Conservation (phyloP, 345 rosid species). For the Hypericum perforatum region DNA sequence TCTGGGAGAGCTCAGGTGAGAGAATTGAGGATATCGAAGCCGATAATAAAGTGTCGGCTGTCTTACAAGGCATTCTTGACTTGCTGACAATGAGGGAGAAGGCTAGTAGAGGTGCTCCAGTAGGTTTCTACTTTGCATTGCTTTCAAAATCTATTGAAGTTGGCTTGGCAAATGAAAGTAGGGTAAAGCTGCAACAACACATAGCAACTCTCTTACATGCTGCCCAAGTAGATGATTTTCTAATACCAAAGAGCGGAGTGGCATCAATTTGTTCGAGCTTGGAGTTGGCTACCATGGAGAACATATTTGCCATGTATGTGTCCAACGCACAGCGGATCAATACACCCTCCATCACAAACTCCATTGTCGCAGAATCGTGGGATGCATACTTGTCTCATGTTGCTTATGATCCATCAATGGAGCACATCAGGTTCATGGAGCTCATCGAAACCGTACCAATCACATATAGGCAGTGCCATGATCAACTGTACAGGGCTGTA, state of each 20-base stretch:
- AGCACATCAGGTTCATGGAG: conserved; percentile 34
- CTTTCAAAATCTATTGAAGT: conserved; percentile 38
- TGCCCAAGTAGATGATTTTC: conserved; percentile 45
- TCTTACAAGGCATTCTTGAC: conserved; percentile 47
- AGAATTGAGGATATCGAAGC: conserved; percentile 10
- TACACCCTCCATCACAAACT: conserved; percentile 31
- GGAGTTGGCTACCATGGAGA: conserved; percentile 49
- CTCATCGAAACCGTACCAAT: conserved; percentile 52
- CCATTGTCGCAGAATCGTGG: conserved; percentile 51
- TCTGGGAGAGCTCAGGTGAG: conserved; percentile 29
- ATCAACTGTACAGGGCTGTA: conserved; percentile 56
- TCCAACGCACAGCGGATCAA: conserved; percentile 24
- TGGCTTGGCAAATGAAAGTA: conserved; percentile 31
- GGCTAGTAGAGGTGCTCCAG: conserved; percentile 43
- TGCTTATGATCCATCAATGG: conserved; percentile 39
- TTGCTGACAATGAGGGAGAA: conserved; percentile 44
- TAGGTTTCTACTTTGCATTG: conserved; percentile 63
- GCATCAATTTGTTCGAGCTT: conserved; percentile 30
- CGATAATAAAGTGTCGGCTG: conserved; percentile 15
- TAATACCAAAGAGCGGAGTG: conserved; percentile 26
- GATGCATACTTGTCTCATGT: conserved; percentile 40
- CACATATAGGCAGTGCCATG: conserved; percentile 48
- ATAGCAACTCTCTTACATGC: conserved; percentile 40
- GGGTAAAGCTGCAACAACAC: conserved; percentile 42
- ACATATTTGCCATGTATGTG: conserved; percentile 39